These are phyloP conservation scores for Puccinia coronata DNA, from an alignment of 1,284 basidiomycete species.

Conservation along the genomic window DNA sequence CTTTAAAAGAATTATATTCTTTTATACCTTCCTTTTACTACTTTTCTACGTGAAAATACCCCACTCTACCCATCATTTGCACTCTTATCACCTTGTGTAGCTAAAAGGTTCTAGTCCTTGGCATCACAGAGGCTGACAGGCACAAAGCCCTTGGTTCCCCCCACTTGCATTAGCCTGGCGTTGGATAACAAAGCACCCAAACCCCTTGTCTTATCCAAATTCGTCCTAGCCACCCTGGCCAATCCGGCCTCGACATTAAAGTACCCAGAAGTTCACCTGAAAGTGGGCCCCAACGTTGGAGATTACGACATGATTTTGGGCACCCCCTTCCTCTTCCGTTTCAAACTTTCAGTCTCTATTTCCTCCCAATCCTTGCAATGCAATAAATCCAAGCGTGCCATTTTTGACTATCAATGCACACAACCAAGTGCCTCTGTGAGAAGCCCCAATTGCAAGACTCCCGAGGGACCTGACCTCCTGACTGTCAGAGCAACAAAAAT, in stretches of 20 bases:
- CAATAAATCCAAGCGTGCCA: neutral
- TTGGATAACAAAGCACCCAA: neutral
- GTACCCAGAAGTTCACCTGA: neutral
- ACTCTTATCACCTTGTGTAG: too few species aligned
- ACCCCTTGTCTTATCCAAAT: neutral
- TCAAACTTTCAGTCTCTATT: constrained; percentile 17
- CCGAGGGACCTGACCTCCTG: neutral
- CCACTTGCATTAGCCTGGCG: neutral
- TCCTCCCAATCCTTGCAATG: neutral
- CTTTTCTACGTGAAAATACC: too few species aligned
- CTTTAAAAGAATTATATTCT: too few species aligned
- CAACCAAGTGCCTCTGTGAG: neutral
- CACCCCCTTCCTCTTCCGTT: neutral
- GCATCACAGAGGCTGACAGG: too few species aligned
- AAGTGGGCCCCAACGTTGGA: neutral
- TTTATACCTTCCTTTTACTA: too few species aligned
- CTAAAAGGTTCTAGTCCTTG: too few species aligned
- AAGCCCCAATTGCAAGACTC: neutral
- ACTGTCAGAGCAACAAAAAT: neutral
- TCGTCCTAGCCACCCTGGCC: neutral
- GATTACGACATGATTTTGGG: too few species aligned
- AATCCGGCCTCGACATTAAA: neutral
- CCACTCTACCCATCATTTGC: too few species aligned
- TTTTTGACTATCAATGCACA: neutral
- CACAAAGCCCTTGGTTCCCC: neutral